These are phyloP conservation scores for Astrothelium macrocarpum DNA, from an alignment of 495 filamentous ascomycete genomes.

Conservation along the genomic window DNA sequence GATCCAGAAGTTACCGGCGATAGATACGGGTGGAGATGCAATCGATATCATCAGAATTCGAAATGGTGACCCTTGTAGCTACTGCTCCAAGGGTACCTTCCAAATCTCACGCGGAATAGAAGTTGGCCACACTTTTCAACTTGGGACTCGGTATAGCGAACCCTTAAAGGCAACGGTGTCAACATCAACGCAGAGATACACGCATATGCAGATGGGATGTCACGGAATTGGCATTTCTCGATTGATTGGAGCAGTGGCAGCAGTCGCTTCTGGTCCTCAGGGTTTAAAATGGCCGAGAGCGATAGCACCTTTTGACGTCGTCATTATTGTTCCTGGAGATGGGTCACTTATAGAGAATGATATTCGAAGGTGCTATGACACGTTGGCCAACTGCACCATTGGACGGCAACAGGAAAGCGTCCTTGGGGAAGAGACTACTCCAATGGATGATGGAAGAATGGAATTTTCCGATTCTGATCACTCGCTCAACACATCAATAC, in stretches of 20 bases:
- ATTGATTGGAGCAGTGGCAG: slow-evolving; percentile 77
- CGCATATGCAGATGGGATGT: slow-evolving; percentile 83
- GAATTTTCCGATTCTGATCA: neutral
- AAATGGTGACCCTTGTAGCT: slow-evolving; percentile 61
- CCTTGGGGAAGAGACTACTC: neutral
- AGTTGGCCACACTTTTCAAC: slow-evolving; percentile 88
- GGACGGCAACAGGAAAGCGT: neutral
- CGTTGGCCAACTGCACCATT: slow-evolving; percentile 9
- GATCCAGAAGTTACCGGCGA: neutral
- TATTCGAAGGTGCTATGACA: slow-evolving; percentile 49
- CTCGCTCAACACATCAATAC: no score
- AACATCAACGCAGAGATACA: slow-evolving; percentile 23
- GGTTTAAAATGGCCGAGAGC: slow-evolving; percentile 83
- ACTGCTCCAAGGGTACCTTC: slow-evolving; percentile 56
- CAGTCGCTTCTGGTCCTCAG: slow-evolving; percentile 55
- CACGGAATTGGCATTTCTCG: slow-evolving; percentile 92
- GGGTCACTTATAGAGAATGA: slow-evolving; percentile 42
- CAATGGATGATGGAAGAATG: neutral
- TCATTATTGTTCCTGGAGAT: slow-evolving; percentile 51
- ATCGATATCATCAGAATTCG: slow-evolving; percentile 54
- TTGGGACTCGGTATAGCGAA: slow-evolving; percentile 78
- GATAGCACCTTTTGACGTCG: slow-evolving; percentile 76
- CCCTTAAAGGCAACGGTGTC: slow-evolving; percentile 50
- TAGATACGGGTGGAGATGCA: slow-evolving; percentile 1
- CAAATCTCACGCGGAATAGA: slow-evolving; percentile 66